Evolutionary conservation across 306 rosid genomes (phyloP).

Genomic region (Lathyrus oleraceus): DNA sequence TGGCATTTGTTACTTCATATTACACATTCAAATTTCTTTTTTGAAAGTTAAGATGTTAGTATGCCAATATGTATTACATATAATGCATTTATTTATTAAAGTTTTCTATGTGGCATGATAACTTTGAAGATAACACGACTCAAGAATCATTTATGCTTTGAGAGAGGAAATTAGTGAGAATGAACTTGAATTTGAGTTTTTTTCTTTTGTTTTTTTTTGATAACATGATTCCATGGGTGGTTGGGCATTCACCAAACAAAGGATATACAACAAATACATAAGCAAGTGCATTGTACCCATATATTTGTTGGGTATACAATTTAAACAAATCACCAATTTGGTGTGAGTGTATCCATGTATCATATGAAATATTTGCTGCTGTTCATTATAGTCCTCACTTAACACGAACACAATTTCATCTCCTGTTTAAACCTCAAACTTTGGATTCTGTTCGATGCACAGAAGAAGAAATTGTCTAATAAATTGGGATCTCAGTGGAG

Average conservation of each 20-base stretch:
- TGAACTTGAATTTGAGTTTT: conserved; percentile 12
- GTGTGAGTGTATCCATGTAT: conserved; percentile 20
- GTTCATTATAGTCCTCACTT: conserved; percentile 16
- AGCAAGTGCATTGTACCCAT: neutral
- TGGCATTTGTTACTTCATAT: neutral
- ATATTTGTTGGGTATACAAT: neutral
- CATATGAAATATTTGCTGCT: neutral
- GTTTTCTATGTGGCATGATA: neutral
- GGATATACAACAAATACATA: conserved; percentile 3
- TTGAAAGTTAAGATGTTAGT: neutral
- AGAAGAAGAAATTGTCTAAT: conserved; percentile 83
- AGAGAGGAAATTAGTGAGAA: neutral
- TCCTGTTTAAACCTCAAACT: conserved; percentile 25
- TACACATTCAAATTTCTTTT: neutral
- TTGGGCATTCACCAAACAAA: neutral
- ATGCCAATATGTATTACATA: neutral
- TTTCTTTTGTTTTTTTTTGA: neutral
- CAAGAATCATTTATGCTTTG: conserved; percentile 20
- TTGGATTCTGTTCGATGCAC: conserved; percentile 34
- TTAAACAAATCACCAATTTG: neutral
- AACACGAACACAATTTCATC: neutral
- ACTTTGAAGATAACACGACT: neutral
- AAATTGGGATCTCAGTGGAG: conserved; percentile 89
- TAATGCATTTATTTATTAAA: neutral
- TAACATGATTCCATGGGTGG: neutral